phyloP scores from a whole-genome alignment of 1,284 basidiomycete genomes.

The Pseudozyma tsukubaensis region DNA sequence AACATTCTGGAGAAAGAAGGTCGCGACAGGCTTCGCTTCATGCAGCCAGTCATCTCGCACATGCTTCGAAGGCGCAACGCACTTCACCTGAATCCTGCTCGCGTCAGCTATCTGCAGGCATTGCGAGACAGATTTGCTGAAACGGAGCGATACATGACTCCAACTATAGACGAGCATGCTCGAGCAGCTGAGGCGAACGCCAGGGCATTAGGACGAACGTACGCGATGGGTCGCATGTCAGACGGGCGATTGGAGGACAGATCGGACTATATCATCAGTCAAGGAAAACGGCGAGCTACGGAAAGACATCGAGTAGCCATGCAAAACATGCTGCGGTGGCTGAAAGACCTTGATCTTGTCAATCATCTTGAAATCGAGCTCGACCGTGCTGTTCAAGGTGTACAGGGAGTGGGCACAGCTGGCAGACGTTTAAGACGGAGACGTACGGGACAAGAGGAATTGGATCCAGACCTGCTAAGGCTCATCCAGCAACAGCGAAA shows the following conservation, averaged over 20 bases:
- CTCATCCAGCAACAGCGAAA: not conserved
- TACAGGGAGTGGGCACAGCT: not conserved
- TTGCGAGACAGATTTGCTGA: not conserved
- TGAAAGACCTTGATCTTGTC: constrained; percentile 1
- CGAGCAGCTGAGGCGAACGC: too few species aligned
- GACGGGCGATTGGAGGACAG: too few species aligned
- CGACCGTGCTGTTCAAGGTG: constrained; percentile 11
- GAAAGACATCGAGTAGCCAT: not conserved
- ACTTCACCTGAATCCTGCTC: not conserved
- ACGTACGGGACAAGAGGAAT: too few species aligned
- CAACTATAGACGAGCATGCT: not conserved
- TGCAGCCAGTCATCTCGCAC: not conserved
- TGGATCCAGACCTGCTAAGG: not conserved
- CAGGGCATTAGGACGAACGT: too few species aligned
- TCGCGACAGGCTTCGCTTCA: not conserved
- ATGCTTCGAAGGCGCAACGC: not conserved
- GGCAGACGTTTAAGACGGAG: not conserved
- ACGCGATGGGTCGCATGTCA: too few species aligned
- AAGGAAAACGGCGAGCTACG: too few species aligned
- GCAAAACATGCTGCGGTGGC: not conserved
- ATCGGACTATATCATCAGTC: too few species aligned
- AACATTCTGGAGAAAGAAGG: not conserved
- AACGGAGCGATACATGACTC: not conserved
- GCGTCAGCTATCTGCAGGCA: not conserved
- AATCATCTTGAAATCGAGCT: constrained; percentile 14